A percentile compares a stretch with the other conserved stretches of the same genome.
These are phyloP conservation scores for Rugosomyces carneus DNA, from an alignment of 1,284 basidiomycete genomes.

Conservation along the genomic window DNA sequence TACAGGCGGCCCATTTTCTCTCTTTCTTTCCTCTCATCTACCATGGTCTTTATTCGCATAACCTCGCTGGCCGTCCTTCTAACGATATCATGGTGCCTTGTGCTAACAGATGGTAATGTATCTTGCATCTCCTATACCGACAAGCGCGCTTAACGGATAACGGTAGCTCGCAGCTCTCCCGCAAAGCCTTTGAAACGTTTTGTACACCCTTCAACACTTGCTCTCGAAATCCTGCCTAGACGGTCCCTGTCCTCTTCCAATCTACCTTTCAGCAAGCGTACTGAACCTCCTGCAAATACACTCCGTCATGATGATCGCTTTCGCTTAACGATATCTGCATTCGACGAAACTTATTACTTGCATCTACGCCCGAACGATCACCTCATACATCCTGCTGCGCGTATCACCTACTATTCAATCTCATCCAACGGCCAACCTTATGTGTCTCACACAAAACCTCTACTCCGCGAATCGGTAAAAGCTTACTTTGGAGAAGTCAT, in stretches of 20 bases:
- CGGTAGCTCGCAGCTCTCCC: constrained; percentile 44
- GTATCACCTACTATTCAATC: constrained; percentile 54
- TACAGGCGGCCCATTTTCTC: constrained; percentile 17
- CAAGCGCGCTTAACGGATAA: constrained; percentile 7
- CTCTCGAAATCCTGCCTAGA: constrained; percentile 65
- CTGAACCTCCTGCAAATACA: constrained; percentile 23
- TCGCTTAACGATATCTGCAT: constrained; percentile 58
- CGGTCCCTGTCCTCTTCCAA: constrained; percentile 18
- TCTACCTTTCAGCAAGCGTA: constrained; percentile 30
- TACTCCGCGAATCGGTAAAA: constrained; percentile 49
- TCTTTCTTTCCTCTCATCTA: constrained; percentile 8
- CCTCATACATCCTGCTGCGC: constrained; percentile 72
- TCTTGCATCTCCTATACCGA: constrained; percentile 5
- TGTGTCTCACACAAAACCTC: constrained; percentile 42
- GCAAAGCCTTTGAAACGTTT: constrained; percentile 52
- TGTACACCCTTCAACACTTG: constrained; percentile 49
- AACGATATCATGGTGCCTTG: constrained; percentile 20
- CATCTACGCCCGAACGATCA: constrained; percentile 72
- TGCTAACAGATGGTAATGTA: constrained; percentile 22
- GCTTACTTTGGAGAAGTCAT: constrained; percentile 71
- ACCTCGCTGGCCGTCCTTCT: constrained; percentile 34
- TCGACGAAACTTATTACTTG: constrained; percentile 56
- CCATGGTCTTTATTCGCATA: constrained; percentile 15
- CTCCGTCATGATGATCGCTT: constrained; percentile 61
- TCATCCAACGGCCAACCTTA: constrained; percentile 40